These are phyloP conservation scores for Epichloe sibirici DNA, from an alignment of 2,329 filamentous ascomycete genomes.

Conservation along the genomic window DNA sequence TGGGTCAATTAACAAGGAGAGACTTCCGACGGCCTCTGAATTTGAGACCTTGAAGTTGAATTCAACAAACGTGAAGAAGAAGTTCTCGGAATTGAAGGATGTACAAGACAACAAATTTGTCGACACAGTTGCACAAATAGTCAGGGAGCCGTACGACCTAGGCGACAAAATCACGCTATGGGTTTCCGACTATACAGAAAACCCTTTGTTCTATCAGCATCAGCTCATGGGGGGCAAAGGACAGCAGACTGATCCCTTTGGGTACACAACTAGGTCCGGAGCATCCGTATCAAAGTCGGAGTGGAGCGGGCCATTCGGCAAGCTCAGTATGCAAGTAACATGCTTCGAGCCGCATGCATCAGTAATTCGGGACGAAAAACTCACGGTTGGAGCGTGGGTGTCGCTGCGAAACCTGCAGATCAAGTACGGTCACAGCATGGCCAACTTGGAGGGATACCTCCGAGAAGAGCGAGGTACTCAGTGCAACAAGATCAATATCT, in stretches of 20 bases:
- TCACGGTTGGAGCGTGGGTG: constrained; percentile 51
- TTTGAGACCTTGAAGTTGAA: constrained; percentile 27
- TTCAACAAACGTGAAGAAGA: constrained; percentile 36
- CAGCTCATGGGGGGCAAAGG: constrained; percentile 20
- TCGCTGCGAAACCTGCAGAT: constrained; percentile 60
- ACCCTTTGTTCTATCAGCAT: constrained; percentile 48
- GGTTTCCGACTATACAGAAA: constrained; percentile 72
- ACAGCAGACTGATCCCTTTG: constrained; percentile 40
- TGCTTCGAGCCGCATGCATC: constrained; percentile 56
- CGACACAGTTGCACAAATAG: constrained; percentile 61
- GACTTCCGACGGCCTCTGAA: constrained; percentile 29
- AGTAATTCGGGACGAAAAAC: constrained; percentile 36
- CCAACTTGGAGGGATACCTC: constrained; percentile 59
- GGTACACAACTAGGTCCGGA: constrained; percentile 31
- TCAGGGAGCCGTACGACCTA: constrained; percentile 34
- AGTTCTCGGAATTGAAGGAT: constrained; percentile 54
- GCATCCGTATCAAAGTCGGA: constrained; percentile 13
- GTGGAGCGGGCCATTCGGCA: constrained; percentile 70
- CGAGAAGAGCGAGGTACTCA: constrained; percentile 42
- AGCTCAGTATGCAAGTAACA: constrained; percentile 57
- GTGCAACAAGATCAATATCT: constrained; percentile 43
- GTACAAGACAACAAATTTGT: constrained; percentile 44
- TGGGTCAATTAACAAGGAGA: constrained; percentile 29
- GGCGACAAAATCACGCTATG: constrained; percentile 49
- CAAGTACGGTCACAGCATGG: constrained; percentile 38